Evolutionary conservation across 2,329 filamentous ascomycete species (phyloP).

Genomic region (Fusarium proliferatum): DNA sequence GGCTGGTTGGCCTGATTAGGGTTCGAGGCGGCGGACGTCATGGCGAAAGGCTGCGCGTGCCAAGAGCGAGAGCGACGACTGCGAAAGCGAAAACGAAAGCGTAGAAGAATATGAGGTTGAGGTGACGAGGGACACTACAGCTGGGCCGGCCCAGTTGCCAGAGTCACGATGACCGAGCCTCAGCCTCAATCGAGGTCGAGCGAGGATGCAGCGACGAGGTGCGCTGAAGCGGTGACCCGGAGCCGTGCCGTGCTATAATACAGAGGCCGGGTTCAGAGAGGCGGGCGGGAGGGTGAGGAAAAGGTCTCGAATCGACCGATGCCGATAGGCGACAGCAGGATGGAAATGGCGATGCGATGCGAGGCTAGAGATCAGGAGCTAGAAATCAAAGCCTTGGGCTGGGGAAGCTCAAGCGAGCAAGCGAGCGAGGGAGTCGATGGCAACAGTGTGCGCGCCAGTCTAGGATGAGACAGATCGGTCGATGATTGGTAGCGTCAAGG

Average conservation of each 20-base stretch:
- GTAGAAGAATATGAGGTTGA: constrained; percentile 23
- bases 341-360: constrained; percentile 19
- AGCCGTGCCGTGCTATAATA: constrained; percentile 12
- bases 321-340: constrained; percentile 26
- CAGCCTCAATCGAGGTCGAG: constrained; percentile 32
- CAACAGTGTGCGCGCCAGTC: constrained; percentile 38
- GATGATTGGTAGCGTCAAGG: constrained; percentile 47
- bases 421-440: constrained; percentile 35
- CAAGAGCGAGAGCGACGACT: constrained; percentile 8
- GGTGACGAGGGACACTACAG: constrained; percentile 35
- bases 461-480: constrained; percentile 41
- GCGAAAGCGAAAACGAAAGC: not conserved
- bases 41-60: constrained; percentile 40
- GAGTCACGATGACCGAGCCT: constrained; percentile 41
- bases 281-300: not conserved
- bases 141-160: constrained; percentile 46
- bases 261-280: constrained; percentile 13
- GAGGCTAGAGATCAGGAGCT: constrained; percentile 35
- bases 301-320: constrained; percentile 14
- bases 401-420: constrained; percentile 27
- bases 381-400: constrained; percentile 32
- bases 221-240: constrained; percentile 29
- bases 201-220: constrained; percentile 27
- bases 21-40: constrained; percentile 53
- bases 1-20: constrained; percentile 49